Conservation (phyloP, 2,329 filamentous ascomycete species). For the Talaromyces sp. region DNA sequence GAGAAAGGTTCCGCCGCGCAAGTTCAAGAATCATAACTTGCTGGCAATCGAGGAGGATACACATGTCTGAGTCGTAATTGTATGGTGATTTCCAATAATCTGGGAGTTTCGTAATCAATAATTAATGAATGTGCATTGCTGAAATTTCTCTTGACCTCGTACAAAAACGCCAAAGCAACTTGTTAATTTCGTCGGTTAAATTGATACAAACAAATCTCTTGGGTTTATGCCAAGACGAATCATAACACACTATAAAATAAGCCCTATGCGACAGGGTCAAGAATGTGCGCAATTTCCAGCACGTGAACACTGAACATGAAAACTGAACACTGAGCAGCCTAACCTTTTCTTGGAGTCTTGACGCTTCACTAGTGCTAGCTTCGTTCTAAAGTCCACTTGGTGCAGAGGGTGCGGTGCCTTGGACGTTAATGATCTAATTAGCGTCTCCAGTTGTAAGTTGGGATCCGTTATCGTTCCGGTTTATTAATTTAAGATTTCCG, state of each 20-base stretch:
- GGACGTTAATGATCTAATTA: neutral
- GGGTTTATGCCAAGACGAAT: neutral
- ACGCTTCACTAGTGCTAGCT: neutral
- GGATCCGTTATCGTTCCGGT: neutral
- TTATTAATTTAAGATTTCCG: neutral
- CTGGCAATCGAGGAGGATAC: constrained; percentile 3
- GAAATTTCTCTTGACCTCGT: neutral
- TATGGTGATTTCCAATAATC: neutral
- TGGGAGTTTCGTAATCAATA: neutral
- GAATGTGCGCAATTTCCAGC: neutral
- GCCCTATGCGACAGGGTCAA: neutral
- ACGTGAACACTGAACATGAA: neutral
- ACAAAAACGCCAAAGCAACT: neutral
- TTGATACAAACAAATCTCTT: neutral
- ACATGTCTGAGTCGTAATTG: neutral
- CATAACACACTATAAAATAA: neutral
- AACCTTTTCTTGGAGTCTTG: neutral
- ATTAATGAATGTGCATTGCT: neutral
- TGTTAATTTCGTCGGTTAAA: neutral
- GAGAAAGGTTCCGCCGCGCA: constrained; percentile 29
- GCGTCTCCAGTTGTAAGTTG: neutral
- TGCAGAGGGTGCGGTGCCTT: neutral
- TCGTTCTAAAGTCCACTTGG: neutral
- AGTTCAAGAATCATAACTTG: constrained; percentile 20
- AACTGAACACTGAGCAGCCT: too few relatives aligned